Percentiles rank a stretch among this genome's conserved stretches.
Conservation (phyloP, 495 filamentous ascomycete species). For the Podospora australis region DNA sequence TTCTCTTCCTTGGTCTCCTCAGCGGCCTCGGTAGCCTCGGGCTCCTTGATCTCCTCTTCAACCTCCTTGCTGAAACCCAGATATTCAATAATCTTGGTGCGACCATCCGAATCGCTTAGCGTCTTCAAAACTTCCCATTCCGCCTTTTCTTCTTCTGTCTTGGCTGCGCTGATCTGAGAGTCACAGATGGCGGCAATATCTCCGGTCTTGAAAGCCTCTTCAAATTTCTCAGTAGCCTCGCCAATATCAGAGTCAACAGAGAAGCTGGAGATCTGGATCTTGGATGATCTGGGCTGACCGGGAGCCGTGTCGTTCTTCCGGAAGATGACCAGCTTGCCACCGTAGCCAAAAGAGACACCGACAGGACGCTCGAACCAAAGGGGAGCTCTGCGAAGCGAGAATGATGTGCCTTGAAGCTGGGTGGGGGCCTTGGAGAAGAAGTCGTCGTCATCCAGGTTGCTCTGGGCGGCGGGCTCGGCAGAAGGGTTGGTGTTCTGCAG, state of each 20-base stretch:
- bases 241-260: conserved; percentile 83
- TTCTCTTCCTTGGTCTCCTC: conserved; percentile 31
- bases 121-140: conserved; percentile 94
- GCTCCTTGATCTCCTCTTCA: conserved; percentile 44
- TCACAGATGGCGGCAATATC: conserved; percentile 77
- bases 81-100: conserved; percentile 74
- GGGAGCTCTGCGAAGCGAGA: conserved; percentile 78
- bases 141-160: conserved; percentile 81
- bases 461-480: conserved; percentile 48
- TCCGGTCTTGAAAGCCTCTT: conserved; percentile 69
- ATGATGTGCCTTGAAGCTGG: conserved; percentile 81
- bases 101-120: conserved; percentile 72
- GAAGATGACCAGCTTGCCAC: conserved; percentile 84
- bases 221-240: conserved; percentile 77
- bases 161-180: conserved; percentile 62
- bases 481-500: conserved; percentile 79
- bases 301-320: conserved; percentile 48
- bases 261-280: conserved; percentile 76
- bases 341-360: conserved; percentile 90
- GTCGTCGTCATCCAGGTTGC: conserved; percentile 77
- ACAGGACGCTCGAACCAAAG: conserved; percentile 85
- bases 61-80: conserved; percentile 71
- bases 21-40: conserved; percentile 15
- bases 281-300: conserved; percentile 60
- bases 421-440: conserved; percentile 93